Base-by-base conservation (phyloP, 2,329 filamentous ascomycete genomes). In the Cladosporium halotolerans region DNA sequence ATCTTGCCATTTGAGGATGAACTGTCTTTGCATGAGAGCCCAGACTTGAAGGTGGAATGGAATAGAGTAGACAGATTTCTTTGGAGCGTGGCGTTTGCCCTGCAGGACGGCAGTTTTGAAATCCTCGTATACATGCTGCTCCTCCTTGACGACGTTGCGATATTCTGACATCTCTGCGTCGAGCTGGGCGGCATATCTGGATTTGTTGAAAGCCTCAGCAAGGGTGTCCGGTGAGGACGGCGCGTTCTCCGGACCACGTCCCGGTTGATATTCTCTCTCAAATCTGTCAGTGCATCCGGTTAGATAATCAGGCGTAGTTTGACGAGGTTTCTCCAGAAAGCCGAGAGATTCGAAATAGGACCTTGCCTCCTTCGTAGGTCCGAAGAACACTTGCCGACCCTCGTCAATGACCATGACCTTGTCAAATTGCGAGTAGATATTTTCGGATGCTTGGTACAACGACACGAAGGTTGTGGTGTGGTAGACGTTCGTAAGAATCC, bases 241-340 rank as follows among this genome's bases (percentile, higher is more conserved):
- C 0, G 84, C 82, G 61, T 91, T 82, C 3, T 78, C 75, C 3
- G 78, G 71, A 4, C 81, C 85, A 60, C 81, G 76, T 0, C 88
- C 88, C 1, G 81, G 71, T 34, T 84, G 81, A 66, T 89, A 93
- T 45, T 86, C 82, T 38, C 89, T 80, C 69, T 95, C 89, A 59
- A 87, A 91, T n/a, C 86, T 81, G 64, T 92, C 88, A 2, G 88
- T 93, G 66, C 86, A 90, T 40, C 85, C 86, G 0, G 88, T 92
- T 9, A 93, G 74, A 62, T 89, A 93, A 65, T 93, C 88, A 0
- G 88, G 85, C 0, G 85, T 89, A 0, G 88, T 93, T 68, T 91
- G 86, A 47, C 88, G 79, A 1, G 86, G 86, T 47, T 86, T 86
- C 7, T 84, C 79, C 5, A 82, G 75, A 65, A 89, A 93, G 0